Conservation (phyloP, 192 early-diverging fungal species). For the Phycomyces nitens region DNA sequence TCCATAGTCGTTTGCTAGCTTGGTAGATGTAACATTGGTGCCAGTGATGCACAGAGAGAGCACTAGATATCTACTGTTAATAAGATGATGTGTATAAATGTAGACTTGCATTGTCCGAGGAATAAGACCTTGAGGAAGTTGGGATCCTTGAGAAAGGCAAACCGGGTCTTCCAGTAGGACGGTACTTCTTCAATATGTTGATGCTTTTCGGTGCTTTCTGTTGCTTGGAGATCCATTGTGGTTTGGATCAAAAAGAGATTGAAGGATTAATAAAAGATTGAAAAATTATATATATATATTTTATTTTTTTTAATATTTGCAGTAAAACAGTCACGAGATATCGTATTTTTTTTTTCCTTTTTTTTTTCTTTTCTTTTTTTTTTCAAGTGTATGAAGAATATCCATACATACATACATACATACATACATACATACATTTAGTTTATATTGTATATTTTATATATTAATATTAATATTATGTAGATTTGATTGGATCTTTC, state of each 20-base stretch:
- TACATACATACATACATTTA: not conserved
- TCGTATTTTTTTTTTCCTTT: too few species aligned
- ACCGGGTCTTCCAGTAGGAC: slow-evolving; percentile 13
- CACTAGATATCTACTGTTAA: slow-evolving; percentile 27
- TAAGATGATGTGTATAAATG: not conserved
- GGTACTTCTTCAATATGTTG: too few species aligned
- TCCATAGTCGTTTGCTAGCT: slow-evolving; percentile 50
- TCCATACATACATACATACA: too few species aligned
- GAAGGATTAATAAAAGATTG: too few species aligned
- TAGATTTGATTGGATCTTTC: not conserved
- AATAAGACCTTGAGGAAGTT: slow-evolving; percentile 30
- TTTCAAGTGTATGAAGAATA: too few species aligned
- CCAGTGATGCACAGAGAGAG: slow-evolving; percentile 75
- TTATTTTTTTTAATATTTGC: too few species aligned
- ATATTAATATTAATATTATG: not conserved
- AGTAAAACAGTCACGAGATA: too few species aligned
- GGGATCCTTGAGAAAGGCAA: slow-evolving; percentile 27
- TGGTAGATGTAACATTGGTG: slow-evolving; percentile 63
- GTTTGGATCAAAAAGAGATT: too few species aligned
- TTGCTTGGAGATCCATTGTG: too few species aligned
- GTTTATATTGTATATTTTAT: slow-evolving; percentile 1
- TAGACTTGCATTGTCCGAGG: slow-evolving; percentile 32
- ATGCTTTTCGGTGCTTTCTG: too few species aligned
- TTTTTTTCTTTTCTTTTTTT: too few species aligned
- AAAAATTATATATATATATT: too few species aligned